Percentiles rank a stretch among this genome's conserved stretches.
phyloP scores from a whole-genome alignment of 2,329 filamentous ascomycete species.

The Ceratocystis cacaofunesta region DNA sequence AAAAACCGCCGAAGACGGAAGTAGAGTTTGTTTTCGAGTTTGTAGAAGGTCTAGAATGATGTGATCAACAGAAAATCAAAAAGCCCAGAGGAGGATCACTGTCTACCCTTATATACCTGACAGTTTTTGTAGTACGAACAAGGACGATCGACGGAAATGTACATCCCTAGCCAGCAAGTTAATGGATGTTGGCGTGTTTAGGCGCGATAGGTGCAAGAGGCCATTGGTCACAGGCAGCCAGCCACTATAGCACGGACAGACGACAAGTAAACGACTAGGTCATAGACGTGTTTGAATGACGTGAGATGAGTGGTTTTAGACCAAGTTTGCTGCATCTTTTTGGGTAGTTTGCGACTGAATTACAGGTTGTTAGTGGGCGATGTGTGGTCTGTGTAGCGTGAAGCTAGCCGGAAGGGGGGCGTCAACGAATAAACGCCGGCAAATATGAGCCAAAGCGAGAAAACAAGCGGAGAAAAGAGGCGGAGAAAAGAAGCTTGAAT shows the following conservation, averaged over 20 bases:
- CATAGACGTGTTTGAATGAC: not conserved
- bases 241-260: not conserved
- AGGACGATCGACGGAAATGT: not conserved
- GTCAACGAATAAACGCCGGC: not conserved
- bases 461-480: slow-evolving; percentile 1
- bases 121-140: not conserved
- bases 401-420: not conserved
- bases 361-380: not conserved
- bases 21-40: not conserved
- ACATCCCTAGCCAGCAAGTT: not conserved
- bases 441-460: not conserved
- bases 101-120: not conserved
- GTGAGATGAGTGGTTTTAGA: not conserved
- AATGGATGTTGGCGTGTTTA: not conserved
- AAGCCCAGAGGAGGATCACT: not conserved
- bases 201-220: not conserved
- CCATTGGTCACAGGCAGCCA: not conserved
- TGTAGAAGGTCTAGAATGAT: not conserved
- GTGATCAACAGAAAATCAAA: slow-evolving; percentile 1
- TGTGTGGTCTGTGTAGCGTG: not conserved
- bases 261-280: not conserved
- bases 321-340: not conserved
- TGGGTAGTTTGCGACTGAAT: not conserved
- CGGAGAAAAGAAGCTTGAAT: slow-evolving; percentile 4
- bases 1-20: not conserved